Evolutionary conservation across 2,329 filamentous ascomycete species (phyloP).

Genomic region (Aspergillus phoenicis): DNA sequence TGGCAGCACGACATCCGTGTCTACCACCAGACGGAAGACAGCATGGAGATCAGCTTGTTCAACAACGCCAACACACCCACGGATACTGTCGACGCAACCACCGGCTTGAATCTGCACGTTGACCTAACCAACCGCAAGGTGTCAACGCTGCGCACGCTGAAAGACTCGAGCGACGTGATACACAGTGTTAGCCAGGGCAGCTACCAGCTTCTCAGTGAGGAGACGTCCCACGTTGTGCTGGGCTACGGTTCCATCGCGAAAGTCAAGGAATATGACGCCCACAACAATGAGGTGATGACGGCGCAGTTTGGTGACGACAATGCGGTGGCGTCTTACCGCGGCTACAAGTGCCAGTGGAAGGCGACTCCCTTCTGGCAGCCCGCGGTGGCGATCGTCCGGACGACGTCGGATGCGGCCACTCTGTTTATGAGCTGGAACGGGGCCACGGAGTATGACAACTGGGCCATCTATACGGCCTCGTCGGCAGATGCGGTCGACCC

Average conservation of each 20-base stretch:
- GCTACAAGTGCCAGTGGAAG: constrained; percentile 39
- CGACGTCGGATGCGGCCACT: constrained; percentile 18
- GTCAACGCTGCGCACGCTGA: constrained; percentile 24
- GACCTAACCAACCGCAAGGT: constrained; percentile 29
- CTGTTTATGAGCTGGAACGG: constrained; percentile 46
- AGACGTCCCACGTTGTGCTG: constrained; percentile 31
- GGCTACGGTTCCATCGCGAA: constrained; percentile 40
- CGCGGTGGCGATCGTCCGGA: constrained; percentile 22
- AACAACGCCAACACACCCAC: constrained; percentile 36
- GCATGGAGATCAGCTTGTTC: constrained; percentile 35
- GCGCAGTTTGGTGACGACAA: constrained; percentile 37
- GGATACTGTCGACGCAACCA: constrained; percentile 23
- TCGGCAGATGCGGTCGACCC: constrained; percentile 20
- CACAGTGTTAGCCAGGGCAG: constrained; percentile 35
- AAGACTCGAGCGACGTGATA: constrained; percentile 27
- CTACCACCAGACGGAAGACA: constrained; percentile 36
- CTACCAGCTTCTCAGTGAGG: constrained; percentile 28
- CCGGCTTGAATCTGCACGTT: constrained; percentile 26
- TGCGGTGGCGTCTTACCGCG: constrained; percentile 38
- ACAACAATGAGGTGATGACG: constrained; percentile 35
- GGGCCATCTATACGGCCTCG: constrained; percentile 36
- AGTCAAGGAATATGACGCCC: constrained; percentile 40
- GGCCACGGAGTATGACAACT: constrained; percentile 40
- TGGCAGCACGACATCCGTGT: constrained; percentile 43
- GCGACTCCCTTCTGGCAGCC: constrained; percentile 36